phyloP scores from a whole-genome alignment of 2,329 filamentous ascomycete species.

The Penicillium verrucosum region DNA sequence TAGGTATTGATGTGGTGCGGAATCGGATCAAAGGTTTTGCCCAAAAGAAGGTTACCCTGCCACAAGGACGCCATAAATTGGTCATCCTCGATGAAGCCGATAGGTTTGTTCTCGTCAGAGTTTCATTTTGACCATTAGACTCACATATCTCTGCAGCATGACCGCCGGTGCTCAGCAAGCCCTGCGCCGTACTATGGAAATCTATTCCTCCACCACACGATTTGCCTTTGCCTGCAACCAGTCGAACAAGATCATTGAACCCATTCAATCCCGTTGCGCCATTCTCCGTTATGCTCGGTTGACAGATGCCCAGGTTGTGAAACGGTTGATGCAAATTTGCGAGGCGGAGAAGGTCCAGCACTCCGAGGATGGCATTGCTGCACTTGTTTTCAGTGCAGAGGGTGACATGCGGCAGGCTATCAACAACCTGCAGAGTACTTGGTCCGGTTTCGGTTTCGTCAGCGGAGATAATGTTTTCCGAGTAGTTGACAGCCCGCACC shows the following conservation, averaged over 20 bases:
- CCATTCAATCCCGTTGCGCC: constrained; percentile 93
- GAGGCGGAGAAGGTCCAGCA: constrained; percentile 87
- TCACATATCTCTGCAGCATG: constrained; percentile 59
- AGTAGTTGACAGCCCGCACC: constrained; percentile 94
- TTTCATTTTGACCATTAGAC: not conserved
- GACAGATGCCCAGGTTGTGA: constrained; percentile 88
- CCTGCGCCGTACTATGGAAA: constrained; percentile 94
- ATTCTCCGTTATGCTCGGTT: constrained; percentile 91
- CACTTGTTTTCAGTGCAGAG: constrained; percentile 95
- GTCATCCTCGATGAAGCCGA: constrained; percentile 98
- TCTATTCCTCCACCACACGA: constrained; percentile 91
- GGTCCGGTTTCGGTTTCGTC: constrained; percentile 93
- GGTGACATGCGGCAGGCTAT: constrained; percentile 99
- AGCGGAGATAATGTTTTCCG: constrained; percentile 97
- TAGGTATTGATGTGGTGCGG: constrained; percentile 92
- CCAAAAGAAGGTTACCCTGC: constrained; percentile 96
- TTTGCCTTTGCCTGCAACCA: constrained; percentile 99
- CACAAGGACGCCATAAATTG: constrained; percentile 85
- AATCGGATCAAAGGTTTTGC: constrained; percentile 98
- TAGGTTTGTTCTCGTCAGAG: constrained; percentile 48
- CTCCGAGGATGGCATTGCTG: constrained; percentile 89
- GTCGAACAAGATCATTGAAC: constrained; percentile 99
- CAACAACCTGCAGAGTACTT: constrained; percentile 94
- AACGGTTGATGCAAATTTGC: constrained; percentile 85
- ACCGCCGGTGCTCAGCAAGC: constrained; percentile 95